A percentile compares a stretch with the other conserved stretches of the same genome.
Evolutionary conservation across 257 asterid genomes (phyloP).

Genomic region (Primulina eburnea): DNA sequence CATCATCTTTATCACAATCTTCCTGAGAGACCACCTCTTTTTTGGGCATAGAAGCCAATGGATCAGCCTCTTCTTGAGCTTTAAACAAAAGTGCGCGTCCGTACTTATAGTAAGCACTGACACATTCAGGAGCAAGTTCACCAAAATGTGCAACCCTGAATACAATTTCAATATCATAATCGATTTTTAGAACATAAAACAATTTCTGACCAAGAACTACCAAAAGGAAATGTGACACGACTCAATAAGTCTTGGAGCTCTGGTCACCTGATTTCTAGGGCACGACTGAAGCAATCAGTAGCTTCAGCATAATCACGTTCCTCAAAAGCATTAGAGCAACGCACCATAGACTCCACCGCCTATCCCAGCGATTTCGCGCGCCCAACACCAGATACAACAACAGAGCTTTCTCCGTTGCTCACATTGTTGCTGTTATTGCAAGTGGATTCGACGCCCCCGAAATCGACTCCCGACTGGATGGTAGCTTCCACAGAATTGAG

Average conservation of each 20-base stretch:
- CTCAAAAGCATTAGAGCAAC: conserved; percentile 61
- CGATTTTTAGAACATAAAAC: background rate
- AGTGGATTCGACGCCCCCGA: conserved; percentile 56
- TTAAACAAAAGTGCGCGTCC: conserved; percentile 66
- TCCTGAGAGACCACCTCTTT: conserved; percentile 54
- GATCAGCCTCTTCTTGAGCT: conserved; percentile 95
- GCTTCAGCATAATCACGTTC: conserved; percentile 73
- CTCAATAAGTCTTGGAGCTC: background rate
- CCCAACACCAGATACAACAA: conserved; percentile 35
- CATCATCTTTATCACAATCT: conserved; percentile 74
- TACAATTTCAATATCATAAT: background rate
- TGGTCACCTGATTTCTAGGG: conserved; percentile 83
- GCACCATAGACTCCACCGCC: conserved; percentile 64
- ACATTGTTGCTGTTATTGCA: conserved; percentile 37
- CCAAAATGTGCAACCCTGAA: conserved; percentile 75
- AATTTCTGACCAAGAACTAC: background rate
- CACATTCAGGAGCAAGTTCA: conserved; percentile 90
- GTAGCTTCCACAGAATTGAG: conserved; percentile 65
- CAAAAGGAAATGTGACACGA: conserved; percentile 8
- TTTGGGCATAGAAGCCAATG: conserved; percentile 73
- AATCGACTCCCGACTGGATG: conserved; percentile 38
- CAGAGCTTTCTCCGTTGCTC: conserved; percentile 42
- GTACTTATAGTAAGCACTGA: conserved; percentile 75
- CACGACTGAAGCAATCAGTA: conserved; percentile 90
- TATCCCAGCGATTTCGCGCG: conserved; percentile 49